These are phyloP conservation scores for Hyaloscypha hepaticicola DNA, from an alignment of 495 filamentous ascomycete species.

Conservation along the genomic window DNA sequence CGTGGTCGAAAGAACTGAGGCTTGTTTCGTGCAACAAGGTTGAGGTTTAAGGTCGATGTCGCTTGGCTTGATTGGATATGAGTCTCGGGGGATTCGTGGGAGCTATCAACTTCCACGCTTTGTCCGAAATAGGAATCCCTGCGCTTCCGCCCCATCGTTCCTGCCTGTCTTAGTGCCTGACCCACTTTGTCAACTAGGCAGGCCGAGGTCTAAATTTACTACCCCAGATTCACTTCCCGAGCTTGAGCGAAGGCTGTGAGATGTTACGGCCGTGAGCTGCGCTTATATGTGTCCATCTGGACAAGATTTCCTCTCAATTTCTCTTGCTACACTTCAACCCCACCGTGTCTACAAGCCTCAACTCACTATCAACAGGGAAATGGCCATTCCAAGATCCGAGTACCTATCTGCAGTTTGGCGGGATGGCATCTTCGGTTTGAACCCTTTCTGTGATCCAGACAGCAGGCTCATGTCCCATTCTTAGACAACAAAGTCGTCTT, in stretches of 20 bases:
- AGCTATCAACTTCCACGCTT: background rate
- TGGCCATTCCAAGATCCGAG: constrained; percentile 68
- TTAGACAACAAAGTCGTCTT: constrained; percentile 86
- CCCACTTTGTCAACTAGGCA: background rate
- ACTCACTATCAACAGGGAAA: constrained; percentile 31
- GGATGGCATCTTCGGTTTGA: constrained; percentile 75
- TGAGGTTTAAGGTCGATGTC: background rate
- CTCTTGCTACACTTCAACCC: constrained; percentile 1
- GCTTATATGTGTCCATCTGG: background rate
- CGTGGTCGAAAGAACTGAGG: background rate
- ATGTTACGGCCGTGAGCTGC: constrained; percentile 6
- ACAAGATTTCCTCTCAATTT: constrained; percentile 7
- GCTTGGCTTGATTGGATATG: background rate
- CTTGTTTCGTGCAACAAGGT: constrained; percentile 4
- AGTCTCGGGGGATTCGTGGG: background rate
- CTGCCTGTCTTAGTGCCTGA: constrained; percentile 12
- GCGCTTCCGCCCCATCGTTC: background rate
- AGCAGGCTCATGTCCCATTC: background rate
- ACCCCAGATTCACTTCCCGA: background rate
- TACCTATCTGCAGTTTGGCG: constrained; percentile 82
- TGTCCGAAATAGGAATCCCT: background rate
- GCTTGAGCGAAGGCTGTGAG: background rate
- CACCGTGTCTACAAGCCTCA: background rate
- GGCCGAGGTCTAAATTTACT: background rate
- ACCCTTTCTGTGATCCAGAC: background rate